Evolutionary conservation across 2,329 filamentous ascomycete species (phyloP).

Genomic region (Calonectria multiphialidica): DNA sequence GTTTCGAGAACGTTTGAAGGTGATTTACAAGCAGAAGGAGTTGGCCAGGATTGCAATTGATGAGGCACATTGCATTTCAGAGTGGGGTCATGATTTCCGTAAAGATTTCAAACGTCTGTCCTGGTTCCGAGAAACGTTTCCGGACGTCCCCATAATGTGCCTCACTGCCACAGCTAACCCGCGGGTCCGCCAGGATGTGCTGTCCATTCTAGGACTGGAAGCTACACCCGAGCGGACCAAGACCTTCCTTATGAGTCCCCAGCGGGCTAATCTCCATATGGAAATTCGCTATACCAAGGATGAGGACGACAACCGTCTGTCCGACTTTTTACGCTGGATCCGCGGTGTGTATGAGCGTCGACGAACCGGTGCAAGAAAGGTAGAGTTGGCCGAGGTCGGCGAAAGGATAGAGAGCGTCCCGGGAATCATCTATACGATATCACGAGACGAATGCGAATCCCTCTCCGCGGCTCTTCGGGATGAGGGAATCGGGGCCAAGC

Average conservation of each 20-base stretch:
- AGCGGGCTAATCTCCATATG: slow-evolving; percentile 88
- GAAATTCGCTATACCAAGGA: slow-evolving; percentile 88
- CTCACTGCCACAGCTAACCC: slow-evolving; percentile 91
- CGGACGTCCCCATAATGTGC: slow-evolving; percentile 90
- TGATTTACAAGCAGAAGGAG: slow-evolving; percentile 84
- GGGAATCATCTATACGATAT: slow-evolving; percentile 85
- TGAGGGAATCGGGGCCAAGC: slow-evolving; percentile 79
- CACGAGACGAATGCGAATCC: slow-evolving; percentile 79
- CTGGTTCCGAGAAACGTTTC: slow-evolving; percentile 87
- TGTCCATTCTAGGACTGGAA: slow-evolving; percentile 79
- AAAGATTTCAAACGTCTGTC: slow-evolving; percentile 88
- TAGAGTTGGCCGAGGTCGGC: slow-evolving; percentile 66
- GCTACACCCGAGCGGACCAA: slow-evolving; percentile 69
- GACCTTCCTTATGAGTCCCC: slow-evolving; percentile 86
- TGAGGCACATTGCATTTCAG: slow-evolving; percentile 96
- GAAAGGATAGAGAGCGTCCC: slow-evolving; percentile 74
- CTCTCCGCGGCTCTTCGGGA: slow-evolving; percentile 74
- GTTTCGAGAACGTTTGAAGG: slow-evolving; percentile 80
- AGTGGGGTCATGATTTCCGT: slow-evolving; percentile 99
- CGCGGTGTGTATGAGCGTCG: slow-evolving; percentile 78
- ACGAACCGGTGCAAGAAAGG: slow-evolving; percentile 66
- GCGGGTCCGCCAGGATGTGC: slow-evolving; percentile 85
- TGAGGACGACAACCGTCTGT: slow-evolving; percentile 77
- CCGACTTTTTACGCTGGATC: slow-evolving; percentile 83
- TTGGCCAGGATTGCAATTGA: slow-evolving; percentile 91